These are phyloP conservation scores for Lycium ferocissimum DNA, from an alignment of 257 asterid genomes.

Conservation along the genomic window DNA sequence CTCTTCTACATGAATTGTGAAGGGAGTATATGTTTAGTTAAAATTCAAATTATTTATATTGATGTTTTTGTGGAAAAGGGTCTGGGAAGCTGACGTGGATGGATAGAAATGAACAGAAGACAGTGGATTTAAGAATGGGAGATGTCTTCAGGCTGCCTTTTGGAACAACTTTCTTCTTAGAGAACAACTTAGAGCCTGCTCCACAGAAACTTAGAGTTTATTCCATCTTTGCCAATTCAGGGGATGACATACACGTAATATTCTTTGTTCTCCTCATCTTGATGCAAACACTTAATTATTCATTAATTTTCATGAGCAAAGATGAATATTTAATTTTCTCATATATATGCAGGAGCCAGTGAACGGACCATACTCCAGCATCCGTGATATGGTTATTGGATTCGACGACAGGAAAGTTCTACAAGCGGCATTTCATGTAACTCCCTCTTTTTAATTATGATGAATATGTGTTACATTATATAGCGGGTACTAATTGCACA, in stretches of 20 bases:
- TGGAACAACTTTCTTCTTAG: constrained; percentile 71
- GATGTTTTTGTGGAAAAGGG: constrained; percentile 46
- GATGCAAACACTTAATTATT: too few relatives aligned
- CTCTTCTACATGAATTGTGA: too few relatives aligned
- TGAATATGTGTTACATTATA: too few relatives aligned
- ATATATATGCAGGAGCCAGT: constrained; percentile 48
- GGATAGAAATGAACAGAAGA: constrained; percentile 51
- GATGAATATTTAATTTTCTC: not conserved
- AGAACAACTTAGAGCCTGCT: constrained; percentile 65
- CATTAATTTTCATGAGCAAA: not conserved
- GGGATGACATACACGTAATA: constrained; percentile 45
- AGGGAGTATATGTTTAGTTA: not conserved
- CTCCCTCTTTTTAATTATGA: not conserved
- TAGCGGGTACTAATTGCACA: too few relatives aligned
- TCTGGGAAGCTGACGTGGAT: constrained; percentile 74
- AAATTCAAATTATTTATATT: not conserved
- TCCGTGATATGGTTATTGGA: constrained; percentile 71
- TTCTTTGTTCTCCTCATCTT: not conserved
- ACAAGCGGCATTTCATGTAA: constrained; percentile 68
- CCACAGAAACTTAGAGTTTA: constrained; percentile 66
- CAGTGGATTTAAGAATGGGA: constrained; percentile 52
- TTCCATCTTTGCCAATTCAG: constrained; percentile 64
- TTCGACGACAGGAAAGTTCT: constrained; percentile 71
- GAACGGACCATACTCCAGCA: constrained; percentile 61
- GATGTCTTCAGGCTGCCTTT: constrained; percentile 61